These are phyloP conservation scores for Geotrichum reessii DNA, from an alignment of 1,139 yeast genomes.

Conservation along the genomic window DNA sequence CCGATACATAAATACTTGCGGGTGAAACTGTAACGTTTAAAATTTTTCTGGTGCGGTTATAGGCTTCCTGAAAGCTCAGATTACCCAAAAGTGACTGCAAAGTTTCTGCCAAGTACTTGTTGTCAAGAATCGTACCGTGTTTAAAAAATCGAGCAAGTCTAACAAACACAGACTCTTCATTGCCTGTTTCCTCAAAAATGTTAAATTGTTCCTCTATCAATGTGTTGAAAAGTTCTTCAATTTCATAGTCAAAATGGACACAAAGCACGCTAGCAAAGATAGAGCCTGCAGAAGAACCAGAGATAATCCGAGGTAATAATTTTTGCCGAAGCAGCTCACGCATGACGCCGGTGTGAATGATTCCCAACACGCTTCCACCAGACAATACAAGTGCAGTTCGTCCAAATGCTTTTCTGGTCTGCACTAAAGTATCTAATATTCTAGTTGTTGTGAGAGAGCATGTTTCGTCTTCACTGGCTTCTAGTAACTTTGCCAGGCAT, in stretches of 20 bases:
- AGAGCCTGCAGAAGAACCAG: conserved; percentile 96
- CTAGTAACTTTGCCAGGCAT: conserved; percentile 49
- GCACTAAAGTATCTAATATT: conserved; percentile 71
- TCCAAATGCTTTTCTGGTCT: conserved; percentile 87
- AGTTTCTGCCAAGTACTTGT: conserved; percentile 61
- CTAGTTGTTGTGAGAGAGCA: conserved; percentile 53
- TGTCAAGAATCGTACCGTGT: conserved; percentile 86
- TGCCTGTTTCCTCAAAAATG: conserved; percentile 58
- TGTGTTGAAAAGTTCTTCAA: conserved; percentile 49
- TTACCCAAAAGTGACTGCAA: conserved; percentile 82
- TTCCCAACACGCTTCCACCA: conserved; percentile 94
- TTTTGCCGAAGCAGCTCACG: conserved; percentile 69
- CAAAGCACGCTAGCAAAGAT: conserved; percentile 87
- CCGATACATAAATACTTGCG: conserved; percentile 49
- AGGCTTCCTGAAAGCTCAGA: conserved; percentile 91
- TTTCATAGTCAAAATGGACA: conserved; percentile 72
- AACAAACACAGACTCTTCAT: conserved; percentile 44
- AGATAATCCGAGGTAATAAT: conserved; percentile 78
- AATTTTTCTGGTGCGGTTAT: conserved; percentile 73
- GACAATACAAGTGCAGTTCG: conserved; percentile 86
- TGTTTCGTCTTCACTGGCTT: conserved; percentile 19
- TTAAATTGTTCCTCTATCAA: conserved; percentile 49
- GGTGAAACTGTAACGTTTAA: conserved; percentile 88
- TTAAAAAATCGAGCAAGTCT: conserved; percentile 60
- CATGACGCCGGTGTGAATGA: conserved; percentile 87